Evolutionary conservation across 345 rosid genomes (phyloP).

Genomic region (Rhizophora mangle): DNA sequence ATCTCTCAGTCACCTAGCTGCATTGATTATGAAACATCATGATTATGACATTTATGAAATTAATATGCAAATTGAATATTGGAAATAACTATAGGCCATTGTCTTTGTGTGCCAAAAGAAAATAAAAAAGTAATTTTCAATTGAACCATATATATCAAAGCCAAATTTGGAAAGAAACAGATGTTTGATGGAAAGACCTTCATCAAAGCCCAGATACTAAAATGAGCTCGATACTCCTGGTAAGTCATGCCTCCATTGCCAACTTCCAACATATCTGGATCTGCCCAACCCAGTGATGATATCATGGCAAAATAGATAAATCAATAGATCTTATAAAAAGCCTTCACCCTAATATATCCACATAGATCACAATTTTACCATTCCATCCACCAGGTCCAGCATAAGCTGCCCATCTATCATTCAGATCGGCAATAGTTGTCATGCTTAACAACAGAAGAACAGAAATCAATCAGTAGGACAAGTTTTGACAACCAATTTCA

Average conservation of each 20-base stretch:
- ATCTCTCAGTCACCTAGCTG: neutral
- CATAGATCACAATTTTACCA: conserved; percentile 44
- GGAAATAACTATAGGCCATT: neutral
- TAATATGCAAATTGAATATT: neutral
- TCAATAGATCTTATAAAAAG: conserved; percentile 3
- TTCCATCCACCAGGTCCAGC: conserved; percentile 99
- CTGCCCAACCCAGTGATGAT: conserved; percentile 34
- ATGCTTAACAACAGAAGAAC: conserved; percentile 48
- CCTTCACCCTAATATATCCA: neutral
- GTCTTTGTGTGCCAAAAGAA: neutral
- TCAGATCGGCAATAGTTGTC: conserved; percentile 89
- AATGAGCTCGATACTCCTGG: conserved; percentile 85
- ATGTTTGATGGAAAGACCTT: conserved; percentile 45
- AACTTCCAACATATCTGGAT: conserved; percentile 99
- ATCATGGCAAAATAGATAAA: conserved; percentile 9
- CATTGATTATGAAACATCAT: neutral
- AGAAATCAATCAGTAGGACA: conserved; percentile 12
- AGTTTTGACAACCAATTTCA: neutral
- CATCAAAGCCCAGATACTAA: conserved; percentile 98
- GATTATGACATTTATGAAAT: neutral
- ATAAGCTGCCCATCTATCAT: conserved; percentile 91
- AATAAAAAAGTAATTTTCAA: neutral
- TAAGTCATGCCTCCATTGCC: conserved; percentile 96
- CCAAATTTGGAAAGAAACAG: conserved; percentile 3
- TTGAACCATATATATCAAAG: conserved; percentile 5